Conservation (phyloP, 305 asterid species). For the Fraxinus albicans region DNA sequence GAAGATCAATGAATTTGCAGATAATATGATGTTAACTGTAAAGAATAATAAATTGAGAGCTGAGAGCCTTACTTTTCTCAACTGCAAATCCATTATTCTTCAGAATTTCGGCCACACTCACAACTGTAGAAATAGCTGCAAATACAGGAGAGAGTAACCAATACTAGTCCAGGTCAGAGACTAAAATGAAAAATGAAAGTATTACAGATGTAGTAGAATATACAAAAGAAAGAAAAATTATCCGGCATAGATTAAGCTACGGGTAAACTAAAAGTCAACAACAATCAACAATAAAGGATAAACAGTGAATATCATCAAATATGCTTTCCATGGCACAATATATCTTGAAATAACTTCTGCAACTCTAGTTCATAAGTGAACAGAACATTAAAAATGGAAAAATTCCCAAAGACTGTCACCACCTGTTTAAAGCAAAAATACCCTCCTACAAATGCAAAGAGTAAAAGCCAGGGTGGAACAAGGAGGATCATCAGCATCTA, state of each 20-base stretch:
- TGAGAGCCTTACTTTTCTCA: conserved; percentile 59
- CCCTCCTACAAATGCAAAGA: not conserved
- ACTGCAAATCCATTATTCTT: conserved; percentile 78
- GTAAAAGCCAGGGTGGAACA: not conserved
- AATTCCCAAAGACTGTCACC: not conserved
- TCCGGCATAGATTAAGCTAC: too few species aligned
- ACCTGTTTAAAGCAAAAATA: not conserved
- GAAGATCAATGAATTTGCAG: not conserved
- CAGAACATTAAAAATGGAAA: not conserved
- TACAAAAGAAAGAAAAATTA: not conserved
- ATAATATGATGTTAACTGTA: conserved; percentile 5
- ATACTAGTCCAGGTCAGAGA: not conserved
- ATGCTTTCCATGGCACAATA: not conserved
- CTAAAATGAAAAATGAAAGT: not conserved
- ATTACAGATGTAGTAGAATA: not conserved
- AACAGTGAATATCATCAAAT: not conserved
- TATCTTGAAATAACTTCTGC: not conserved
- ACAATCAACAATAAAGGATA: not conserved
- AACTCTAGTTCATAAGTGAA: not conserved
- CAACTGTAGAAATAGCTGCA: conserved; percentile 85
- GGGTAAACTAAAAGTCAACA: not conserved
- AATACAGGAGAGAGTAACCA: not conserved
- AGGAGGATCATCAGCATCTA: not conserved
- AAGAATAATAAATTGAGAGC: not conserved
- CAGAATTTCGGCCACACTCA: conserved; percentile 72